Percentiles rank a stretch among this genome's conserved stretches.
Conservation (phyloP, 768 basidiomycete species). For the Mycena galopus region DNA sequence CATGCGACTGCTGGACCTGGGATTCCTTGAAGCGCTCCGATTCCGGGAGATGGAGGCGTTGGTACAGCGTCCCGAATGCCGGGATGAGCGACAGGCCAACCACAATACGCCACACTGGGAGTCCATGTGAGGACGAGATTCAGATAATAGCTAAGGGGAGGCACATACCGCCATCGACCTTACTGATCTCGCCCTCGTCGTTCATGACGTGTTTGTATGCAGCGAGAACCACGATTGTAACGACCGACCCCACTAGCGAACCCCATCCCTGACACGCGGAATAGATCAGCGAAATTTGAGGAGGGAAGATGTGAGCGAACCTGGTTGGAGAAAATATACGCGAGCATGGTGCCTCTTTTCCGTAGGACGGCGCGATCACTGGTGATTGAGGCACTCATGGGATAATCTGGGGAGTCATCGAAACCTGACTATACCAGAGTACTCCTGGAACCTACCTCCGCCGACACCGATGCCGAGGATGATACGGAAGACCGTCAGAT, state of each 20-base stretch:
- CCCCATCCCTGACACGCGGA: slow-evolving; percentile 79
- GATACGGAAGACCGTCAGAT: slow-evolving; percentile 76
- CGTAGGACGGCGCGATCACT: slow-evolving; percentile 75
- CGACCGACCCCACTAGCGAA: slow-evolving; percentile 71
- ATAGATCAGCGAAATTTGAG: too few species aligned
- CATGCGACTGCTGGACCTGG: slow-evolving; percentile 34
- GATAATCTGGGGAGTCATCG: slow-evolving; percentile 67
- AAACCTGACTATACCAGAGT: too few species aligned
- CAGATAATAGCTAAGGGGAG: slow-evolving; percentile 31
- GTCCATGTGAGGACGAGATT: background rate
- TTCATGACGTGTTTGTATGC: slow-evolving; percentile 77
- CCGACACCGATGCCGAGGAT: slow-evolving; percentile 84
- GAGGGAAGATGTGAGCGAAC: too few species aligned
- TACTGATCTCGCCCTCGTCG: slow-evolving; percentile 65
- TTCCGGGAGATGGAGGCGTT: slow-evolving; percentile 80
- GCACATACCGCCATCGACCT: slow-evolving; percentile 75
- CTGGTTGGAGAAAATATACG: slow-evolving; percentile 77
- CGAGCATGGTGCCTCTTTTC: slow-evolving; percentile 78
- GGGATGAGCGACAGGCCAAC: slow-evolving; percentile 83
- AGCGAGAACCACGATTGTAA: slow-evolving; percentile 72
- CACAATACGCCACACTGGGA: slow-evolving; percentile 75
- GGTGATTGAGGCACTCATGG: slow-evolving; percentile 79
- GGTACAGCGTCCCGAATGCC: slow-evolving; percentile 82
- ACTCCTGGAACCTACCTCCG: slow-evolving; percentile 56
- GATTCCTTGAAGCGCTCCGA: slow-evolving; percentile 67